Percentiles rank a stretch among this genome's conserved stretches.
These are phyloP conservation scores for Cudoniella acicularis DNA, from an alignment of 495 filamentous ascomycete genomes.

Conservation along the genomic window DNA sequence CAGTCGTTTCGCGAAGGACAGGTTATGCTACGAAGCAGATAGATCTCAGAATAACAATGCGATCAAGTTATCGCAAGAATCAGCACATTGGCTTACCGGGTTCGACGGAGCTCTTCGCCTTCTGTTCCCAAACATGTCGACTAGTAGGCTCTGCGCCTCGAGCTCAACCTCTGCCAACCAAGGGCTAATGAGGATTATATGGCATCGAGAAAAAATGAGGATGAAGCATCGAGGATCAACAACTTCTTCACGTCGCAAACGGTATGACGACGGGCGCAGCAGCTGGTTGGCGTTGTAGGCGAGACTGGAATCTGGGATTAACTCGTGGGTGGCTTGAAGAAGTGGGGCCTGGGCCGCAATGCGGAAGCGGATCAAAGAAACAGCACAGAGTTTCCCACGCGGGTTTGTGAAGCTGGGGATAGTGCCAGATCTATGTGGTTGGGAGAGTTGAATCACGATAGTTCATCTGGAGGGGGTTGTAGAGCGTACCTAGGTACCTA, in stretches of 20 bases:
- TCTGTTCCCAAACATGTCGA: slow-evolving; percentile 48
- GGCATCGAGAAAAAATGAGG: slow-evolving; percentile 16
- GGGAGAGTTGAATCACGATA: too few species aligned
- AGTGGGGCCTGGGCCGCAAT: not conserved
- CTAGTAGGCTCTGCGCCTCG: slow-evolving; percentile 6
- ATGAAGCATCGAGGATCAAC: not conserved
- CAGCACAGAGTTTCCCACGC: not conserved
- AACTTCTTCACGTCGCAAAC: not conserved
- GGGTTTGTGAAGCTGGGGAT: not conserved
- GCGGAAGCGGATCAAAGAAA: not conserved
- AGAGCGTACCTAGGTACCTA: too few species aligned
- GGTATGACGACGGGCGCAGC: slow-evolving; percentile 21
- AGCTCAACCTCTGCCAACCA: slow-evolving; percentile 26
- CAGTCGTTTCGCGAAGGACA: slow-evolving; percentile 1
- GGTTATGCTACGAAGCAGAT: not conserved
- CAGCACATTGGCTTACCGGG: slow-evolving; percentile 41
- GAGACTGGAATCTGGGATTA: not conserved
- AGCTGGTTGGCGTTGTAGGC: slow-evolving; percentile 1
- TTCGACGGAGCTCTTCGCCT: slow-evolving; percentile 49
- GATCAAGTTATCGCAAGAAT: slow-evolving; percentile 10
- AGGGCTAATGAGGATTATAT: slow-evolving; percentile 25
- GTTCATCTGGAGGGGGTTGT: too few species aligned
- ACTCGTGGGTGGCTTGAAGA: not conserved
- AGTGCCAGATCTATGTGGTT: not conserved
- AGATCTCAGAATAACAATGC: slow-evolving; percentile 3